Base-by-base conservation (phyloP, 257 asterid genomes). In the Plectranthus barbatus region DNA sequence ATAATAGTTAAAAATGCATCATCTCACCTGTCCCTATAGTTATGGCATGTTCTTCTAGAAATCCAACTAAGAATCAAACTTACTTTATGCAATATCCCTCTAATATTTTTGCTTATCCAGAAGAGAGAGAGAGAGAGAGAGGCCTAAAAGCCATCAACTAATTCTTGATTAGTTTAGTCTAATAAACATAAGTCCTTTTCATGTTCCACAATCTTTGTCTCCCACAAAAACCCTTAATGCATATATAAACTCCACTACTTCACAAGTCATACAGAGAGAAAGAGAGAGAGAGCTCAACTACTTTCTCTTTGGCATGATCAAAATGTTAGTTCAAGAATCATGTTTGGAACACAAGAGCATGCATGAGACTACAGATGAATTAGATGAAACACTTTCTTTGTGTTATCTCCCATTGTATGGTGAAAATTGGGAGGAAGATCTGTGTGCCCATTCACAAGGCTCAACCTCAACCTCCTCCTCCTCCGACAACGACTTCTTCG, bases 311-410 rank as follows among this genome's bases (percentile, higher is more conserved):
- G n/a, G n/a, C n/a, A n/a, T 18, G 31, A 14, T 37, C 68, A 69
- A 8, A 33, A 64, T 71, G 73, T 44, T 48, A 18, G 29, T 15
- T 56, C 39, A 67, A 74, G 73, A 80, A 48, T 50, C 77, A 55
- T 59, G 47, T 54, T 40, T 69, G 10, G 68, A 57, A 31, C 55
- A 59, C 29, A 66, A 66, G 58, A 42, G 49, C 63, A 76, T 65
- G 80, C 64, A 70, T 11, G 62, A 36, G 10, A 10, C 56, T 9
- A 5, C 60, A 20, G 83, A 79, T 19, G 91, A 77, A 21, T 70
- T 62, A 12, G 85, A 75, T 34, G 96, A 88, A 4, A 80, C 95
- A n/a, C 87, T 88, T 23, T 86, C 96, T 41, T 72, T 88, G 8
- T 78, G 86, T 68, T 92, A 82, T 62, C 81, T 82, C 13, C 81